Evolutionary conservation across 768 basidiomycete genomes (phyloP).

Genomic region (Russula compacta): DNA sequence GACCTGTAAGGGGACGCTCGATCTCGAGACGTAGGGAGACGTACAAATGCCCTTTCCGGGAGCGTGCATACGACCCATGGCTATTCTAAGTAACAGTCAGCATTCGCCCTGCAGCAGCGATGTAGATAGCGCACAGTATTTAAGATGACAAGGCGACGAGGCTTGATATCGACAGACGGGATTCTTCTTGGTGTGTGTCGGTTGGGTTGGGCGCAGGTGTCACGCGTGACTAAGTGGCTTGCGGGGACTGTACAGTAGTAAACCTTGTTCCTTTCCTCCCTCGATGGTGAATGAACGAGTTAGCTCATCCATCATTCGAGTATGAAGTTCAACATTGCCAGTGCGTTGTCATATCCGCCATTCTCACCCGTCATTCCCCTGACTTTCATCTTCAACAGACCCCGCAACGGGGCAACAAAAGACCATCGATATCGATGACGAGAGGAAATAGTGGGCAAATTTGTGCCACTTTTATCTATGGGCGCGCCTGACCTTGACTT

Average conservation of each 20-base stretch:
- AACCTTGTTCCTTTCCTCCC: slow-evolving; percentile 41
- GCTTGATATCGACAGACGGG: slow-evolving; percentile 33
- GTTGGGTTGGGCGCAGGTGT: slow-evolving; percentile 17
- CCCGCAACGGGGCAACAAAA: slow-evolving; percentile 98
- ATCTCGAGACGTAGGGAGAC: slow-evolving; percentile 23
- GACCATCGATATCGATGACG: slow-evolving; percentile 89
- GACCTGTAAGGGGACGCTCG: slow-evolving; percentile 4
- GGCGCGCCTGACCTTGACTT: neutral
- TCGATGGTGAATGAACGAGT: no score
- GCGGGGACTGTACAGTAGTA: slow-evolving; percentile 48
- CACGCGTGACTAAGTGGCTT: slow-evolving; percentile 31
- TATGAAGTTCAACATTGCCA: slow-evolving; percentile 98
- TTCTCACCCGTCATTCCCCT: neutral
- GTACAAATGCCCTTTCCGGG: slow-evolving; percentile 99
- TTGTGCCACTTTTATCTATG: neutral
- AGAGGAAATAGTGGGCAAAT: slow-evolving; percentile 61
- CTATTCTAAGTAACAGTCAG: slow-evolving; percentile 24
- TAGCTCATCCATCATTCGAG: slow-evolving; percentile 25
- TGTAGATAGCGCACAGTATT: slow-evolving; percentile 29
- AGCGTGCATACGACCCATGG: slow-evolving; percentile 99
- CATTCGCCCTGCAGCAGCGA: slow-evolving; percentile 8
- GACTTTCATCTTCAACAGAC: slow-evolving; percentile 38
- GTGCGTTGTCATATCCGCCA: slow-evolving; percentile 38
- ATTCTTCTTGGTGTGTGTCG: slow-evolving; percentile 25
- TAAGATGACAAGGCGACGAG: slow-evolving; percentile 23